Evolutionary conservation across 2,329 filamentous ascomycete genomes (phyloP), one percentile per base, ranked within the genome.

Genomic region (Ilyonectria sp.): DNA sequence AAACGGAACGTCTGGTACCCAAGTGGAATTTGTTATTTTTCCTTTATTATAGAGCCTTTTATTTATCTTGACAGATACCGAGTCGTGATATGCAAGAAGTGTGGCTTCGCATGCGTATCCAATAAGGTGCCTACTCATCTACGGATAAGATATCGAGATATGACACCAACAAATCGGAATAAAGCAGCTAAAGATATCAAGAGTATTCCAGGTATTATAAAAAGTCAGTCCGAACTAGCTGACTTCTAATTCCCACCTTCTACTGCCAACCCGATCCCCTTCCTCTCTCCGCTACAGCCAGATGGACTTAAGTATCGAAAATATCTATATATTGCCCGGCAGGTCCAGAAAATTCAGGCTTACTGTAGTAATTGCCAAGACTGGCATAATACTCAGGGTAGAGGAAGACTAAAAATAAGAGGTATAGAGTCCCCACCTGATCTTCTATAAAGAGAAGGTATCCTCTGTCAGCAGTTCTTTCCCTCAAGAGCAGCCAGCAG

Each of bases 61-160:
- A 11, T 31, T 7, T 58, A 58, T 23, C 23, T 44, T 31, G 8
- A 49, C 17, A 40, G 7, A 40, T 59, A 59, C 33, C 21, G 56
- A 46, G 43, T 49, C 40, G 17, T 59, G 11, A 40, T 59, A 15
- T 59, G 40, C n/a, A 21, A 47, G 29, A 47, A 13, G 29, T 59
- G 56, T 47, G n/a, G 29, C 43, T 59, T 33, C 26, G 56, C 40
- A 15, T 59, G 40, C 21, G 26, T 59, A 35, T 31, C 56, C 9
- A 23, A 59, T 35, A 23, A 49, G 40, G 56, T 49, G 9, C 40
- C 40, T 49, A 49, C 40, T 21, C 23, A 59, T 35, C 26, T 59
- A 19, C 29, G 23, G n/a, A 49, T 19, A 21, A 59, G 43, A 26
- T 8, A 59, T 59, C 47, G 13, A 40, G 11, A 40, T 40, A 40